A percentile compares a stretch with the other conserved stretches of the same genome.
phyloP scores from a whole-genome alignment of 441 rosid genomes.

The Pelargonium myrrhifolium region DNA sequence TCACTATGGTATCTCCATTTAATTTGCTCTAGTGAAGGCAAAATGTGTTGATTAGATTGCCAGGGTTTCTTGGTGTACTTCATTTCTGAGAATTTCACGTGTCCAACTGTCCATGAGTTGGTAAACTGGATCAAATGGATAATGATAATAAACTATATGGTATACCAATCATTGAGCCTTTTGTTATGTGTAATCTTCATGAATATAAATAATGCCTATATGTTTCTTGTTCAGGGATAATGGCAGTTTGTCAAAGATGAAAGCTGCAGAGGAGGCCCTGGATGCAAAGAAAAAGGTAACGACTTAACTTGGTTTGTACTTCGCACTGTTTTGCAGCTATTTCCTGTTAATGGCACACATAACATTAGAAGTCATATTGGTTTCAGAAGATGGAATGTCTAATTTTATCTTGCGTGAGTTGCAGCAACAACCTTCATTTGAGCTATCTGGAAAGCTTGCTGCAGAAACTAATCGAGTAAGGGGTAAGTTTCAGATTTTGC shows the following conservation, averaged over 20 bases:
- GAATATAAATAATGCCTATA: not conserved
- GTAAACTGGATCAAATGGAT: not conserved
- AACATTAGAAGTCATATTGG: not conserved
- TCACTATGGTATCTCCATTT: not conserved
- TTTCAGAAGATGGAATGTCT: not conserved
- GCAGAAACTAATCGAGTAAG: constrained; percentile 83
- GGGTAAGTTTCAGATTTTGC: constrained; percentile 37
- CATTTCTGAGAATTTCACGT: not conserved
- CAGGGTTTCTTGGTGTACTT: not conserved
- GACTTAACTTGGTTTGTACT: constrained; percentile 3
- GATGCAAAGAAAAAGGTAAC: constrained; percentile 69
- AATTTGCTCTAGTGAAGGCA: not conserved
- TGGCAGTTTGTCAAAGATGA: constrained; percentile 61
- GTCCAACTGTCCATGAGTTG: not conserved
- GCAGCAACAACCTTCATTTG: constrained; percentile 86
- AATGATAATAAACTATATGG: not conserved
- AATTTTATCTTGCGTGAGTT: constrained; percentile 15
- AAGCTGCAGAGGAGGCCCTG: constrained; percentile 82
- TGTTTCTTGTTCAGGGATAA: constrained; percentile 40
- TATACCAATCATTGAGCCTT: not conserved
- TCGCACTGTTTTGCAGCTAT: constrained; percentile 5
- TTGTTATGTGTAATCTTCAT: not conserved
- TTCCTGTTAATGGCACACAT: not conserved
- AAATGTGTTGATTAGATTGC: not conserved
- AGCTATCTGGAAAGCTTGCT: constrained; percentile 94